Conservation (phyloP, 2,329 filamentous ascomycete genomes). For the Teratosphaeriaceae sp. region DNA sequence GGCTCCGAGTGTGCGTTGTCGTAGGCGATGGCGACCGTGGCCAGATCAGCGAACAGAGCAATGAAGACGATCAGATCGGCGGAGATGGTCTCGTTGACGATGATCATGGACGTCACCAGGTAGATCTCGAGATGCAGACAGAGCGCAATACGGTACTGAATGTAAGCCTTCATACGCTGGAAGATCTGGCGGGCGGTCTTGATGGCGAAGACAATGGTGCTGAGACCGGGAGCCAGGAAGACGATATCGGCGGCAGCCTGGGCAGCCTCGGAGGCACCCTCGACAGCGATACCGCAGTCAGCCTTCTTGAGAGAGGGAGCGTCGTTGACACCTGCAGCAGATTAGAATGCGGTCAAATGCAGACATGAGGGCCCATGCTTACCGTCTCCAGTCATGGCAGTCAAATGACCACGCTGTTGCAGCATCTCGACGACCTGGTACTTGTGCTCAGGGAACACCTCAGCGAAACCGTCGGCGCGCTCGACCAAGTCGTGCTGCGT, state of each 20-base stretch:
- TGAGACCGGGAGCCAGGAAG: constrained; percentile 40
- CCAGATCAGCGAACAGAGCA: constrained; percentile 71
- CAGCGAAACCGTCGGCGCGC: constrained; percentile 37
- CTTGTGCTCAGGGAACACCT: constrained; percentile 42
- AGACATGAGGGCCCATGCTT: neutral
- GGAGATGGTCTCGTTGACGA: constrained; percentile 69
- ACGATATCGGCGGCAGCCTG: constrained; percentile 42
- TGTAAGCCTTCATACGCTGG: constrained; percentile 72
- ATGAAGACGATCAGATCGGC: constrained; percentile 72
- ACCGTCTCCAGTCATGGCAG: constrained; percentile 41
- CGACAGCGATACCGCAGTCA: constrained; percentile 40
- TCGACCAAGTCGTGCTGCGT: constrained; percentile 66
- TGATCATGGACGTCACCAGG: constrained; percentile 70
- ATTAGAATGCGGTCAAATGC: neutral
- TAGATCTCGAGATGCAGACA: constrained; percentile 71
- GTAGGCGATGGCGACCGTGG: constrained; percentile 71
- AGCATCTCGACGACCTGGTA: constrained; percentile 43
- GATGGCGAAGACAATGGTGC: constrained; percentile 40
- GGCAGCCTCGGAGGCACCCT: constrained; percentile 38
- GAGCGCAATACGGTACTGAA: constrained; percentile 70
- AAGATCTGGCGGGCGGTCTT: constrained; percentile 64
- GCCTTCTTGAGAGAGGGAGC: constrained; percentile 40
- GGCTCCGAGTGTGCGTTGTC: constrained; percentile 71
- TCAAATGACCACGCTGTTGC: constrained; percentile 35
- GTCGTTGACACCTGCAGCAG: constrained; percentile 41